Conservation (phyloP, 129 eudicot genomes). For the Solidago caesia region DNA sequence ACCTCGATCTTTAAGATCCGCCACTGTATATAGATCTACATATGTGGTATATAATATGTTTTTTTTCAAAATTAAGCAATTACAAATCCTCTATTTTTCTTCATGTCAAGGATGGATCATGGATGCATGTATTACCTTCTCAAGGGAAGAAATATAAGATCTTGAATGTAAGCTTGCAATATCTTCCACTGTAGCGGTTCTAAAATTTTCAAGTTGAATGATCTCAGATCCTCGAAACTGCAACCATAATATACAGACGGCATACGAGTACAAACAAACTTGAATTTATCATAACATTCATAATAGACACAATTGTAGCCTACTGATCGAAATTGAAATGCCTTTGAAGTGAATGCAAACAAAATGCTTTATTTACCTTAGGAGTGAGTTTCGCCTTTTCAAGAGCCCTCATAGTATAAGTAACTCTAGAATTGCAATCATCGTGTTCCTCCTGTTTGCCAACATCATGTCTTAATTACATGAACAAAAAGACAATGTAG, state of each 20-base stretch:
- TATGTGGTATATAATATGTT: background rate
- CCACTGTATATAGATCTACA: background rate
- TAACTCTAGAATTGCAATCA: slow-evolving; percentile 83
- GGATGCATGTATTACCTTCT: slow-evolving; percentile 50
- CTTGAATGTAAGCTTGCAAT: slow-evolving; percentile 70
- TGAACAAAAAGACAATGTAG: no score
- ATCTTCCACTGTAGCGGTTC: slow-evolving; percentile 65
- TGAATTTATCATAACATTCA: background rate
- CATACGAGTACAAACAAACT: slow-evolving; percentile 12
- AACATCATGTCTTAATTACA: slow-evolving; percentile 11
- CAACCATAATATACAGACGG: slow-evolving; percentile 15
- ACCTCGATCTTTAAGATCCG: no score
- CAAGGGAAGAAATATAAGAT: slow-evolving; percentile 74
- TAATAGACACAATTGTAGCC: no score
- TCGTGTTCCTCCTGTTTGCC: slow-evolving; percentile 71
- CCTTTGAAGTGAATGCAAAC: background rate
- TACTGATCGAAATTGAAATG: background rate
- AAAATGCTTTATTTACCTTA: slow-evolving; percentile 41
- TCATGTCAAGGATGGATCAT: background rate
- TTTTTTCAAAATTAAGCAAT: background rate
- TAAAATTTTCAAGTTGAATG: slow-evolving; percentile 55
- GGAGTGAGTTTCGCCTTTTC: slow-evolving; percentile 71
- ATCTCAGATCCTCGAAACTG: slow-evolving; percentile 81
- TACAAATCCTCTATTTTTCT: slow-evolving; percentile 9
- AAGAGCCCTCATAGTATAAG: slow-evolving; percentile 69